A percentile compares a stretch with the other conserved stretches of the same genome.
Evolutionary conservation across 257 asterid species (phyloP).

Genomic region (Lithospermum erythrorhizon): DNA sequence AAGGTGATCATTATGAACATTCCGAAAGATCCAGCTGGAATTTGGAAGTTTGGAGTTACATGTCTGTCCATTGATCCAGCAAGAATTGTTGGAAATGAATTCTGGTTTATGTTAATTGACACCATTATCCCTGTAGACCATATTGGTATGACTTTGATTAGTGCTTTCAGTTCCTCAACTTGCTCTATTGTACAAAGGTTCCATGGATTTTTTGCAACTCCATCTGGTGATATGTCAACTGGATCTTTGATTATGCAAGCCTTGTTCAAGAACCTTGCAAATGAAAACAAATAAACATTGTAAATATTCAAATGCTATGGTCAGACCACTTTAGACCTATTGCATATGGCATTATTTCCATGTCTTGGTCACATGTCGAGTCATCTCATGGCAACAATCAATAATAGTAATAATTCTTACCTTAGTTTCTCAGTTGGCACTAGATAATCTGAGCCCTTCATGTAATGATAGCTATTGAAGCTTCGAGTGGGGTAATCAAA

Average conservation of each 20-base stretch:
- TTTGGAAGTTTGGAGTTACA: conserved; percentile 32
- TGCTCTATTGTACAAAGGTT: conserved; percentile 43
- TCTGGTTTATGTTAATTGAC: conserved; percentile 45
- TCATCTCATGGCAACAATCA: neutral
- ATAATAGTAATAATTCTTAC: conserved; percentile 12
- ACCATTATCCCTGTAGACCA: conserved; percentile 70
- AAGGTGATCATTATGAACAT: conserved; percentile 32
- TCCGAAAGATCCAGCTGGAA: conserved; percentile 65
- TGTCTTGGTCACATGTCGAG: too few relatives aligned
- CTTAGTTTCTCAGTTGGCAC: conserved; percentile 42
- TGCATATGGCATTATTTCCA: too few relatives aligned
- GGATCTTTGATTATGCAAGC: conserved; percentile 52
- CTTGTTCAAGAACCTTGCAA: conserved; percentile 48
- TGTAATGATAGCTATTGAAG: conserved; percentile 25
- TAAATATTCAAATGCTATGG: neutral
- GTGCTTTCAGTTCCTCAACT: conserved; percentile 58
- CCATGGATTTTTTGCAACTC: conserved; percentile 35
- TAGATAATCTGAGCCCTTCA: conserved; percentile 27
- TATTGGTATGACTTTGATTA: conserved; percentile 43
- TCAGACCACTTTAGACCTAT: too few relatives aligned
- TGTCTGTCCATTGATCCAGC: conserved; percentile 60
- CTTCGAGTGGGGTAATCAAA: conserved; percentile 16
- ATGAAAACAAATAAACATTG: neutral
- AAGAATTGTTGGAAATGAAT: conserved; percentile 40
- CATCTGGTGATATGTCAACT: conserved; percentile 25